Conservation (phyloP, 306 rosid genomes). For the Styphnolobium japonicum region DNA sequence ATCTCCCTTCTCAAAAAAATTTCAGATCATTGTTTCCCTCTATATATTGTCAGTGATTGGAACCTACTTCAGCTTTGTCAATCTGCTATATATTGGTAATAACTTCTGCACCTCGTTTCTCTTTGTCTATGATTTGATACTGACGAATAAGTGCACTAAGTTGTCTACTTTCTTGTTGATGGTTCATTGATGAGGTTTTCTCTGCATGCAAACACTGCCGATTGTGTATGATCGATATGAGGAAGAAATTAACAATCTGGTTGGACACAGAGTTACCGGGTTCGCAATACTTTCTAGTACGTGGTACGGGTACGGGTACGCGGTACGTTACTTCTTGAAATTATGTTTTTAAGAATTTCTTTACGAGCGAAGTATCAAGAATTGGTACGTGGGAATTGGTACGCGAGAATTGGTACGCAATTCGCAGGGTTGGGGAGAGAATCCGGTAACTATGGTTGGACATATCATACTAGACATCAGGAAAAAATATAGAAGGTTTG, state of each 20-base stretch:
- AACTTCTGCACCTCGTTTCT: not conserved
- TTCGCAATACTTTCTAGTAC: too few relatives aligned
- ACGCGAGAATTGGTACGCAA: too few relatives aligned
- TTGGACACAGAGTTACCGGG: too few relatives aligned
- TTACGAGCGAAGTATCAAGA: too few relatives aligned
- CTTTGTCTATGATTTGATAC: not conserved
- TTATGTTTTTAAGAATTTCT: too few relatives aligned
- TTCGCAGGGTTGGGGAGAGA: too few relatives aligned
- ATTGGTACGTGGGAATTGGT: too few relatives aligned
- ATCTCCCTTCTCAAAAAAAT: not conserved
- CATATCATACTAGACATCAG: constrained; percentile 33
- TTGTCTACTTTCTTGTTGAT: constrained; percentile 16
- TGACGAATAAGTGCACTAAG: not conserved
- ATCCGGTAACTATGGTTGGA: too few relatives aligned
- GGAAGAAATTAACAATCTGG: constrained; percentile 51
- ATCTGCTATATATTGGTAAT: constrained; percentile 73
- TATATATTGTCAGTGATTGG: constrained; percentile 67
- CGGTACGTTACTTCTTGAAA: too few relatives aligned
- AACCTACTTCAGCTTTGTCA: constrained; percentile 57
- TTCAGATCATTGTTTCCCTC: constrained; percentile 64
- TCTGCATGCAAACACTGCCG: constrained; percentile 60
- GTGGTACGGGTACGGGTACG: too few relatives aligned
- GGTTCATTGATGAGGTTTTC: constrained; percentile 45
- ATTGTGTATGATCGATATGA: constrained; percentile 60
- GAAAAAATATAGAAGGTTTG: constrained; percentile 46